phyloP scores from a whole-genome alignment of 495 filamentous ascomycete species.

The Bombardia bombarda region DNA sequence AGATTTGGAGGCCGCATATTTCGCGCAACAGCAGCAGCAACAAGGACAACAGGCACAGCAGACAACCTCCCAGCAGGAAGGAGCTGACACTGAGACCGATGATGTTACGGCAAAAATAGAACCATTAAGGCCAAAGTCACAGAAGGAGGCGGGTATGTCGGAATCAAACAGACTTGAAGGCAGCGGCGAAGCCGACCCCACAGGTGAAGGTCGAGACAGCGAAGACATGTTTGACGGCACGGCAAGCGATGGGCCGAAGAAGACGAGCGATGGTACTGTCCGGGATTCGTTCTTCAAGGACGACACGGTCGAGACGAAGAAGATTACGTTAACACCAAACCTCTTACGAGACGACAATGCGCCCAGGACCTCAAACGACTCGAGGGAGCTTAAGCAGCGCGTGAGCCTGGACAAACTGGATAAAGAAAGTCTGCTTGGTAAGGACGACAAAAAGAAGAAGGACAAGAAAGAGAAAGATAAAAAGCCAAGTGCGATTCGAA shows the following conservation, averaged over 20 bases:
- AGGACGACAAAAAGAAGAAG: conserved; percentile 49
- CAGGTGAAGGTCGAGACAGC: conserved; percentile 32
- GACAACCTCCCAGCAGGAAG: conserved; percentile 20
- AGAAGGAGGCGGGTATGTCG: conserved; percentile 38
- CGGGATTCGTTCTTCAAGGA: conserved; percentile 97
- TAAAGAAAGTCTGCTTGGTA: conserved; percentile 34
- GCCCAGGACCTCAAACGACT: conserved; percentile 50
- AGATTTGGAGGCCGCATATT: conserved; percentile 32
- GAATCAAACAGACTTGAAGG: conserved; percentile 35
- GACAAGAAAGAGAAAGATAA: conserved; percentile 88
- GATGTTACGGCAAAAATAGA: conserved; percentile 44
- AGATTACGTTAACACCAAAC: conserved; percentile 93
- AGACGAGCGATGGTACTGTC: conserved; percentile 75
- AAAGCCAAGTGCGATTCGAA: conserved; percentile 84
- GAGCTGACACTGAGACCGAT: conserved; percentile 26
- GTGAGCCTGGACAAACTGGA: conserved; percentile 51
- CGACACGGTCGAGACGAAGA: conserved; percentile 87
- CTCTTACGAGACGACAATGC: conserved; percentile 78
- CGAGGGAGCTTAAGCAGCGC: conserved; percentile 51
- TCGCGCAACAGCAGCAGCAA: conserved; percentile 30
- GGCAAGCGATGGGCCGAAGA: conserved; percentile 41
- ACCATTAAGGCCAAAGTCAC: conserved; percentile 32
- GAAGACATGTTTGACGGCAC: conserved; percentile 62
- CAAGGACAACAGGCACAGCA: conserved; percentile 23
- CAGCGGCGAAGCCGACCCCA: conserved; percentile 26